Base-by-base conservation (phyloP, 129 eudicot species). In the Cynara cardunculus region DNA sequence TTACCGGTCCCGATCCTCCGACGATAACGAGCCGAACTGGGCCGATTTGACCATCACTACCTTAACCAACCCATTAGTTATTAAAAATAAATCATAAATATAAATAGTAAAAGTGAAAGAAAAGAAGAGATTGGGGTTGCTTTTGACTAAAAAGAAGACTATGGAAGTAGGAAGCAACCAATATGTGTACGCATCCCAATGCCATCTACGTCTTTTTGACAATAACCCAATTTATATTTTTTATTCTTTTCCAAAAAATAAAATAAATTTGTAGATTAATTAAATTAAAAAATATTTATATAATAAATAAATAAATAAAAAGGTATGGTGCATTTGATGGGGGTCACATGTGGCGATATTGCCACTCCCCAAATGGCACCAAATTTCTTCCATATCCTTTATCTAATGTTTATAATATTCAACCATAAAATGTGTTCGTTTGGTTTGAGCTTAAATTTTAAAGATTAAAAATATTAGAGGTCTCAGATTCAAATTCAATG, bases 271-370 rank as follows among this genome's bases (percentile, higher is more conserved):
- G 1, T 34, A 9, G 7, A 34, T 34, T 34, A 34, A 34, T 34
- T 34, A 6, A 34, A 34, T 34, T 34, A 34, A 2, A 34, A 34
- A 34, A 5, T 34, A 1, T 34, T 34, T 34, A 34, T 34, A 9
- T 5, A 34, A 34, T 44, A 44, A 10, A 44, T 44, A 3, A 34
- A 34, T 44, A 44, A 10, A 44, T 44, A 3, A 2, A 44, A 9
- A 34, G 31, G 74, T 32, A 77, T 82, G 85, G 85, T 56, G 81
- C 81, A 70, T 67, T 31, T 44, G 75, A 81, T 66, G 61, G 68
- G 82, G 85, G 8, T 75, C 53, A 75, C 81, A 82, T 28, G 78
- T 39, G 19, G 26, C 25, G 30, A 37, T 35, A 34, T 71, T 71
- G 69, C 77, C 16, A 37, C 49, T 72, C 73, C 25, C 14, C 85